Evolutionary conservation across 2,329 filamentous ascomycete species (phyloP), one percentile per base, ranked within the genome.

Genomic region (Exophiala sp.): DNA sequence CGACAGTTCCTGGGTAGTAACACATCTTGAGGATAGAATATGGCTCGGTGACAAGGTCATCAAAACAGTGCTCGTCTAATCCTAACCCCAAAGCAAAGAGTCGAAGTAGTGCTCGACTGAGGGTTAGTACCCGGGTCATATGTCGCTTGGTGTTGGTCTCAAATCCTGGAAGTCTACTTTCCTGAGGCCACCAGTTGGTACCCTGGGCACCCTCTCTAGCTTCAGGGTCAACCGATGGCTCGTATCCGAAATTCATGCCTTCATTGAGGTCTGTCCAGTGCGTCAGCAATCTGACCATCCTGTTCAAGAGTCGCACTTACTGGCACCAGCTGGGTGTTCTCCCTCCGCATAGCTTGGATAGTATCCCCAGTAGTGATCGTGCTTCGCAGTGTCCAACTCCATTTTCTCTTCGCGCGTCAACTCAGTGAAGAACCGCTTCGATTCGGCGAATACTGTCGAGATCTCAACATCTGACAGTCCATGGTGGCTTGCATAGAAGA

Each of bases 21-120:
- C 74, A 70, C 59, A 74, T 73, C 1, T 75, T 71, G 1, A 67
- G 70, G 49, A 74, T 71, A 1, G 72, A 68, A 1, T 69, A 80
- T 0, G 82, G 82, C 57, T 78, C 74, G 0, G 72, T 76, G 18
- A 77, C 75, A 47, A 81, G 77, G 4, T 69, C 67, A 54, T 84
- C 80, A 62, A 84, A 84, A 47, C 78, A 77, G 33, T 74, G 63
- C 62, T 85, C 81, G 0, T 75, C 71, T 3, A 84, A 67, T 9
- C 74, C 73, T 2, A 85, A 70, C 4, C 77, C 77, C 2, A 85
- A 69, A 0, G 82, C 81, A 61, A 85, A 82, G 6, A 75, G 67
- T 7, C 72, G 69, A 1, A 80, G 74, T 35, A 85, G 64, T 29
- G 70, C 72, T 29, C 82, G 72, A 1, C 80, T 76, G 1, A 85